These are phyloP conservation scores for Russula earlei DNA, from an alignment of 768 basidiomycete species.

Conservation along the genomic window DNA sequence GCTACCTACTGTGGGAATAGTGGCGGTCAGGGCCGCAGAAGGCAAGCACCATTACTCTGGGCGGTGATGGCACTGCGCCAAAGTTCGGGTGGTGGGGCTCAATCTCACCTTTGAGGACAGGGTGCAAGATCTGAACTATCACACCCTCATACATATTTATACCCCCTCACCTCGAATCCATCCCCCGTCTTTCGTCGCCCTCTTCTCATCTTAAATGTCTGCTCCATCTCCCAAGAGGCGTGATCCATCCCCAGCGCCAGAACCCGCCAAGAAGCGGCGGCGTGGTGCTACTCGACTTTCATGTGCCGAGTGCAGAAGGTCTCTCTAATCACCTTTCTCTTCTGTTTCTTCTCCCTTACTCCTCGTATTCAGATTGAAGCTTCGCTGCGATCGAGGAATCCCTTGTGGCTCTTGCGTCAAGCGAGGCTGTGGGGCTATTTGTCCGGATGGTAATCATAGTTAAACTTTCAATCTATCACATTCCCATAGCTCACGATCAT, in stretches of 20 bases:
- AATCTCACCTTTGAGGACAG: background rate
- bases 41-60: background rate
- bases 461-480: constrained; percentile 5
- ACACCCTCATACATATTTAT: background rate
- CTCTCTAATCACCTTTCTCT: background rate
- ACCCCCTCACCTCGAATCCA: background rate
- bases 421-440: constrained; percentile 71
- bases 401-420: constrained; percentile 78
- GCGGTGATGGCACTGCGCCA: constrained; percentile 12
- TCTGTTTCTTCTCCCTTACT: constrained; percentile 15
- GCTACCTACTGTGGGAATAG: background rate
- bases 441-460: constrained; percentile 55
- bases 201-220: constrained; percentile 23
- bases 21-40: background rate
- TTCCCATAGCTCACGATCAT: background rate
- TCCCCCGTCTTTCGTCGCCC: constrained; percentile 22
- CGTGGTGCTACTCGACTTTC: constrained; percentile 64
- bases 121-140: background rate
- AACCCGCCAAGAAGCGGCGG: constrained; percentile 41
- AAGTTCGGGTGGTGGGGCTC: background rate
- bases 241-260: constrained; percentile 24
- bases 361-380: constrained; percentile 40
- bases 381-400: constrained; percentile 65
- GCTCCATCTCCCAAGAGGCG: constrained; percentile 23
- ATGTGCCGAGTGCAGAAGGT: constrained; percentile 77